These are phyloP conservation scores for Salix exigua DNA, from an alignment of 345 rosid species.

Conservation along the genomic window DNA sequence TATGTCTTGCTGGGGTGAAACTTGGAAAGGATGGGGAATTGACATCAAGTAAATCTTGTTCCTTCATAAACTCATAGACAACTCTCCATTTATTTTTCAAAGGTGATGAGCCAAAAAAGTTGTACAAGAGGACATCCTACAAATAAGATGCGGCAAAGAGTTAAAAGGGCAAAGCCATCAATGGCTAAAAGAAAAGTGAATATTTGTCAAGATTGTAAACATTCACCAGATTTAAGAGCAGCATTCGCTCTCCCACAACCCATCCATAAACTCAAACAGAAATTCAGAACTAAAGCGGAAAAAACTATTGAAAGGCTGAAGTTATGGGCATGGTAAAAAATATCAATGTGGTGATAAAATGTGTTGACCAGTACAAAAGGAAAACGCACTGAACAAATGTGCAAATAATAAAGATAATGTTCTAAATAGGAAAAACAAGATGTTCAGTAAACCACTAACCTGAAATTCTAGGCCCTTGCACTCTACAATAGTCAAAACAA, in stretches of 20 bases:
- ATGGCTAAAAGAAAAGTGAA: neutral
- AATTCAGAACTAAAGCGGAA: neutral
- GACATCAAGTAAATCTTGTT: slow-evolving; percentile 26
- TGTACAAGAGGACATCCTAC: slow-evolving; percentile 50
- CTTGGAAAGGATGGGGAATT: slow-evolving; percentile 18
- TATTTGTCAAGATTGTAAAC: neutral
- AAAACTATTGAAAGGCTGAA: neutral
- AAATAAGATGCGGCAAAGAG: neutral
- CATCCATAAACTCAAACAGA: neutral
- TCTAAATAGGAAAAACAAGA: neutral
- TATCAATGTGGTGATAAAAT: neutral
- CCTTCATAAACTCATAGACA: slow-evolving; percentile 41
- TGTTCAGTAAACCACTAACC: slow-evolving; percentile 22
- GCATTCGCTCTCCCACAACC: neutral
- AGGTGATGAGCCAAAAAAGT: slow-evolving; percentile 50
- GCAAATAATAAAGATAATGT: neutral
- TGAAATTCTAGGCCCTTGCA: slow-evolving; percentile 57
- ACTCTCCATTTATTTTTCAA: slow-evolving; percentile 47
- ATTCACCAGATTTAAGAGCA: neutral
- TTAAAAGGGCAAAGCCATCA: neutral
- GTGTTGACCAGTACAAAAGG: neutral
- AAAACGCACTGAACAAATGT: neutral
- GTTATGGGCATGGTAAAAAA: neutral
- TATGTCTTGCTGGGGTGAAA: slow-evolving; percentile 37
- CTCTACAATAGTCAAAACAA: slow-evolving; percentile 41